These are phyloP conservation scores for Fusarium bactridioides DNA, from an alignment of 2,329 filamentous ascomycete species.

Conservation along the genomic window DNA sequence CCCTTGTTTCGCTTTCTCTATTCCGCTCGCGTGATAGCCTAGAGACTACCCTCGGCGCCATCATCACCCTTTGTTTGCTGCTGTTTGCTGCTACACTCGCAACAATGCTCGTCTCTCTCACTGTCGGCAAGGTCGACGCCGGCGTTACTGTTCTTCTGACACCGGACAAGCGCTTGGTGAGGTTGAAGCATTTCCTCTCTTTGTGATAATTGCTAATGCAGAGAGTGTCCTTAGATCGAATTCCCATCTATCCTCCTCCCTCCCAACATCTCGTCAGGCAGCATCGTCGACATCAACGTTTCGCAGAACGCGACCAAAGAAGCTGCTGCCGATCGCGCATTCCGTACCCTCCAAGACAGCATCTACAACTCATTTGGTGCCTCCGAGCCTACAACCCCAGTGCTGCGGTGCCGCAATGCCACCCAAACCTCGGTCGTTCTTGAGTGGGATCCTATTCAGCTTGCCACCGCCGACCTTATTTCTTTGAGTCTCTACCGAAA, in stretches of 20 bases:
- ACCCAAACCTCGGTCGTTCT: slow-evolving; percentile 98
- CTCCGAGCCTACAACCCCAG: slow-evolving; percentile 75
- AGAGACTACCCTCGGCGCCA: not conserved
- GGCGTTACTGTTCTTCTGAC: slow-evolving; percentile 97
- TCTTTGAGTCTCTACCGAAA: slow-evolving; percentile 93
- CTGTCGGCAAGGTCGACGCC: slow-evolving; percentile 98
- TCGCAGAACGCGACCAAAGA: slow-evolving; percentile 86
- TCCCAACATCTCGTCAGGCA: slow-evolving; percentile 92
- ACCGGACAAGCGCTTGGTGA: slow-evolving; percentile 93
- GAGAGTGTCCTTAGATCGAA: slow-evolving; percentile 74
- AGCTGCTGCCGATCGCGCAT: slow-evolving; percentile 74
- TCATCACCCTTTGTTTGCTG: slow-evolving; percentile 18
- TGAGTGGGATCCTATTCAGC: slow-evolving; percentile 94
- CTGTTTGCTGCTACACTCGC: slow-evolving; percentile 22
- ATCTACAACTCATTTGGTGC: slow-evolving; percentile 90
- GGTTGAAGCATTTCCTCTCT: slow-evolving; percentile 42
- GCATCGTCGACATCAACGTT: slow-evolving; percentile 97
- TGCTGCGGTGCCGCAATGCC: slow-evolving; percentile 92
- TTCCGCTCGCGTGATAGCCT: not conserved
- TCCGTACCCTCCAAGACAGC: slow-evolving; percentile 84
- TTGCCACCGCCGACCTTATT: slow-evolving; percentile 90
- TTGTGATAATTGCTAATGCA: slow-evolving; percentile 29
- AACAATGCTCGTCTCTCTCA: slow-evolving; percentile 93
- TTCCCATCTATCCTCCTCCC: slow-evolving; percentile 98
- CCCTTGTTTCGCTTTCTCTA: not conserved